phyloP scores from a whole-genome alignment of 371 early-diverging fungal species.

The Actinomortierella ambigua region DNA sequence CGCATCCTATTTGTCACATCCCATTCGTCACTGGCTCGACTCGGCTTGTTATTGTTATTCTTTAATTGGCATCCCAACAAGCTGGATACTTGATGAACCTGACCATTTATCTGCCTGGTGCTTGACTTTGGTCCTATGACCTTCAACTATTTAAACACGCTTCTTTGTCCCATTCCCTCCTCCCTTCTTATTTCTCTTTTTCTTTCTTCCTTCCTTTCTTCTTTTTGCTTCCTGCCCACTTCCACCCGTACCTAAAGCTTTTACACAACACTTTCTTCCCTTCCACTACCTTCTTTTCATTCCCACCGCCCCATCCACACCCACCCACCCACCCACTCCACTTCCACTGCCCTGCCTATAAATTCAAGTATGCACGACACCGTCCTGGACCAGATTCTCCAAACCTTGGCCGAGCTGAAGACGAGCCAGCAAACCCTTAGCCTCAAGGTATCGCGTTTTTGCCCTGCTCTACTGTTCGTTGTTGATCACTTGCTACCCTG shows the following conservation, averaged over 20 bases:
- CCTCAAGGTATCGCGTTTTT: slow-evolving; percentile 30
- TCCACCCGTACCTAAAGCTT: too few relatives aligned
- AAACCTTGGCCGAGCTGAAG: slow-evolving; percentile 40
- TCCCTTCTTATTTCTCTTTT: slow-evolving; percentile 10
- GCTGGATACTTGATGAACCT: neutral
- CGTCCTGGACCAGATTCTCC: slow-evolving; percentile 39
- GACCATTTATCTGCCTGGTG: neutral
- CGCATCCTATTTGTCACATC: neutral
- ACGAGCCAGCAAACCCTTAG: slow-evolving; percentile 32
- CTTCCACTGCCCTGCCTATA: too few relatives aligned
- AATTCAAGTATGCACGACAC: slow-evolving; percentile 28
- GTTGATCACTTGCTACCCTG: too few relatives aligned
- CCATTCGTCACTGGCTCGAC: neutral
- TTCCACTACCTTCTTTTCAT: too few relatives aligned
- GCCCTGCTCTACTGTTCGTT: too few relatives aligned
- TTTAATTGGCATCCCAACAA: neutral
- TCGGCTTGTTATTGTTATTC: neutral
- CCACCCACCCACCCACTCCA: too few relatives aligned
- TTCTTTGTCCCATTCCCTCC: slow-evolving; percentile 8
- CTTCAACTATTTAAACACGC: neutral
- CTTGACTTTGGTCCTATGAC: neutral
- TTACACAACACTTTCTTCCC: too few relatives aligned
- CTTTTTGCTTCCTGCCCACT: neutral
- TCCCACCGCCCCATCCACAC: too few relatives aligned
- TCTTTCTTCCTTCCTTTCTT: slow-evolving; percentile 4